Conservation (phyloP, 192 early-diverging fungal species). For the Mortierella antarctica region DNA sequence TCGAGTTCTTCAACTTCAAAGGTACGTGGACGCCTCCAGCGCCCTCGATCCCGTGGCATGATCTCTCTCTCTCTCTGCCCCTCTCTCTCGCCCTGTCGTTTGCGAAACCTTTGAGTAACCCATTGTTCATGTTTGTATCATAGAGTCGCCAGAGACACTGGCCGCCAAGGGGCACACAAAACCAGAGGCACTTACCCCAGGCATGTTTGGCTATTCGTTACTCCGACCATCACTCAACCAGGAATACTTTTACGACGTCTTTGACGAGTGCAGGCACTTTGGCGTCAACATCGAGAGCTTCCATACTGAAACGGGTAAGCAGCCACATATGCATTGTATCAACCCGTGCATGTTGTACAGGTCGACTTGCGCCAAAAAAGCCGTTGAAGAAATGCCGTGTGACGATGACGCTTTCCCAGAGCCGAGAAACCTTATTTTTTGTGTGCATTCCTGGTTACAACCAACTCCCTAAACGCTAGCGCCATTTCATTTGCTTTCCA, state of each 20-base stretch:
- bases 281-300: slow-evolving; percentile 77
- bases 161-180: slow-evolving; percentile 67
- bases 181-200: slow-evolving; percentile 71
- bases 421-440: too few species aligned
- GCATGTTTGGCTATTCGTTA: slow-evolving; percentile 88
- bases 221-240: slow-evolving; percentile 74
- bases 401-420: background rate
- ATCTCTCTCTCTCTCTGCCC: too few species aligned
- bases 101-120: too few species aligned
- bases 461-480: background rate
- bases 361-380: too few species aligned
- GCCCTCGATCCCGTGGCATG: background rate
- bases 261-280: slow-evolving; percentile 68
- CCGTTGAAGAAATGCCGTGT: too few species aligned
- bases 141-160: slow-evolving; percentile 77
- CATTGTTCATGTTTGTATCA: background rate
- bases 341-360: too few species aligned
- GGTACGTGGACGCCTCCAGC: slow-evolving; percentile 58
- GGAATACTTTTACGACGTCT: slow-evolving; percentile 77
- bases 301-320: slow-evolving; percentile 81
- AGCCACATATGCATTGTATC: too few species aligned
- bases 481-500: background rate
- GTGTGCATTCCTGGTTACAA: too few species aligned
- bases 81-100: too few species aligned
- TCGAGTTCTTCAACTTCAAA: slow-evolving; percentile 85